These are phyloP conservation scores for Leccinum truebloodii DNA, from an alignment of 768 basidiomycete species.

Conservation along the genomic window DNA sequence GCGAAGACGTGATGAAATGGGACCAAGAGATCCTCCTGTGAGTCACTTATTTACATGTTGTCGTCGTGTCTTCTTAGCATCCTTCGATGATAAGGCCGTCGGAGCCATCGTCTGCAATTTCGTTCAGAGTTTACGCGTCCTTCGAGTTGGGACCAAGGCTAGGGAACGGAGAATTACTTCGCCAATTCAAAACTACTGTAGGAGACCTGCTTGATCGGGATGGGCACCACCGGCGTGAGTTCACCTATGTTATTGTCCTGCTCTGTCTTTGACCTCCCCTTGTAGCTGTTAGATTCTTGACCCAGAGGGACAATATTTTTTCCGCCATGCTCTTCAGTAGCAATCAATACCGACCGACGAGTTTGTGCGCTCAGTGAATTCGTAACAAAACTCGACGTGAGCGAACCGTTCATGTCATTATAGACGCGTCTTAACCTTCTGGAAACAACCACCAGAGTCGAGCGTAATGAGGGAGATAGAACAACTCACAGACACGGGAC, in stretches of 20 bases:
- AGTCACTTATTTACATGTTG: not conserved
- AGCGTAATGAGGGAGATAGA: not conserved
- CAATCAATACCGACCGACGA: not conserved
- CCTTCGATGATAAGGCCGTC: not conserved
- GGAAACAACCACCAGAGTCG: not conserved
- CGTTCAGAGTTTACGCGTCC: not conserved
- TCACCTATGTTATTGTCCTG: not conserved
- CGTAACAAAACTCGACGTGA: not conserved
- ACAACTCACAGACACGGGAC: not conserved
- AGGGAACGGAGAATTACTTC: not conserved
- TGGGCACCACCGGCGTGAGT: not conserved
- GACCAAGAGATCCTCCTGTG: not conserved
- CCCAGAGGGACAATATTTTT: not conserved
- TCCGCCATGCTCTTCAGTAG: not conserved
- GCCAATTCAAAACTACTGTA: not conserved
- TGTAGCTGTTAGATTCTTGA: not conserved
- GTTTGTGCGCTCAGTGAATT: not conserved
- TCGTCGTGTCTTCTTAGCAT: not conserved
- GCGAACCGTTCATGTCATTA: not conserved
- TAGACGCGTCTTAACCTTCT: not conserved
- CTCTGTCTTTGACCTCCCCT: not conserved
- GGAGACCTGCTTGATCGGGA: not conserved
- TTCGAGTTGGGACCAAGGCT: not conserved
- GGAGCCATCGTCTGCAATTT: not conserved
- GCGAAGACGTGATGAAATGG: not conserved